Conservation (phyloP, 768 basidiomycete species). For the Boletus reticuloceps region DNA sequence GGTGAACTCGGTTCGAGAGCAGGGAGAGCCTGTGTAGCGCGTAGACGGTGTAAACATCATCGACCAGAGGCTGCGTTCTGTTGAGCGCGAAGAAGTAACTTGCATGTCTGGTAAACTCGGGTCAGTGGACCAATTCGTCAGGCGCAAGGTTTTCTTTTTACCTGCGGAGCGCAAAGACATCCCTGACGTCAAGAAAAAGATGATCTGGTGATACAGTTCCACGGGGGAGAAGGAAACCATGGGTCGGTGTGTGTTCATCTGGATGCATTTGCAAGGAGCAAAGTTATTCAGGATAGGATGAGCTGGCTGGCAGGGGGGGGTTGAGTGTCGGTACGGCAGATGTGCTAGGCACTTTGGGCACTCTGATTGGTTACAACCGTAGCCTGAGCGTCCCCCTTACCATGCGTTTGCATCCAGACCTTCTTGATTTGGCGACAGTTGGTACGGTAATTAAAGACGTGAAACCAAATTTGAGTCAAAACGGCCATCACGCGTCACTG, state of each 20-base stretch:
- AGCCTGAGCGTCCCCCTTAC: too few relatives aligned
- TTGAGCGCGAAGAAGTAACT: constrained; percentile 13
- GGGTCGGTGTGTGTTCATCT: background rate
- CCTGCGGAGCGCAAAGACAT: constrained; percentile 18
- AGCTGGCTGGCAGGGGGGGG: too few relatives aligned
- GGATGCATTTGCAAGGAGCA: background rate
- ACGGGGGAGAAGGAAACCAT: constrained; percentile 9
- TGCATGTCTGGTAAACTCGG: constrained; percentile 23
- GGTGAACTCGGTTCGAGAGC: constrained; percentile 8
- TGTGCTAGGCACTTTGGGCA: too few relatives aligned
- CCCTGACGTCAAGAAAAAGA: constrained; percentile 12
- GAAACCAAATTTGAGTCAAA: too few relatives aligned
- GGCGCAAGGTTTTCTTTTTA: background rate
- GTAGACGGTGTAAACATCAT: constrained; percentile 11
- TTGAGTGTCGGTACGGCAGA: too few relatives aligned
- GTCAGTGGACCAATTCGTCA: background rate
- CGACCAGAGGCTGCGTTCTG: constrained; percentile 19
- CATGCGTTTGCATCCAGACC: too few relatives aligned
- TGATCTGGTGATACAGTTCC: constrained; percentile 16
- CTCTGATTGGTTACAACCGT: too few relatives aligned
- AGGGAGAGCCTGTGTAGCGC: constrained; percentile 11
- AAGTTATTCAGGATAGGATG: too few relatives aligned
- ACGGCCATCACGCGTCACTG: too few relatives aligned
- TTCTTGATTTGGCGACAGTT: too few relatives aligned
- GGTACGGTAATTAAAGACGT: too few relatives aligned